Evolutionary conservation across 1,139 yeast genomes (phyloP).

Genomic region (Petasospora fabianii): DNA sequence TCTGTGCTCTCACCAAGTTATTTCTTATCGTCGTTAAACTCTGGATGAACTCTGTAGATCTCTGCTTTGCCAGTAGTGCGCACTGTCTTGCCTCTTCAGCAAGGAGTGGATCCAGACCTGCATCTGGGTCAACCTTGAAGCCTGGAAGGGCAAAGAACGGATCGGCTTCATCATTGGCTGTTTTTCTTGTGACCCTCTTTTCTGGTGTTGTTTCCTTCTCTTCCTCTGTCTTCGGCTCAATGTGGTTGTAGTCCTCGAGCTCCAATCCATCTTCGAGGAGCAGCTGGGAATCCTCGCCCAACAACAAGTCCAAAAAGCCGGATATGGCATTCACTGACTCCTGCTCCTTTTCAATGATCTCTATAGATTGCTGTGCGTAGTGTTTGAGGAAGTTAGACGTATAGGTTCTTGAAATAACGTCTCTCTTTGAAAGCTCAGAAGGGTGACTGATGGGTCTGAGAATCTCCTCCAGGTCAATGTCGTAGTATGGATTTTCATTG

Average conservation of each 20-base stretch:
- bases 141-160: slow-evolving; percentile 66
- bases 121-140: slow-evolving; percentile 40
- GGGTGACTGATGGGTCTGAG: slow-evolving; percentile 80
- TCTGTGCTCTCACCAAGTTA: slow-evolving; percentile 74
- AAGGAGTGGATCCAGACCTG: slow-evolving; percentile 42
- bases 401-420: slow-evolving; percentile 66
- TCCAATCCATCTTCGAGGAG: slow-evolving; percentile 61
- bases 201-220: slow-evolving; percentile 24
- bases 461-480: slow-evolving; percentile 48
- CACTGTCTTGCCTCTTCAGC: slow-evolving; percentile 65
- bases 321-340: slow-evolving; percentile 66
- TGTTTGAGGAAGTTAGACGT: slow-evolving; percentile 45
- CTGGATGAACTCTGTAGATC: slow-evolving; percentile 86
- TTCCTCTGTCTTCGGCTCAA: slow-evolving; percentile 10
- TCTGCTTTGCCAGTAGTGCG: slow-evolving; percentile 70
- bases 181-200: slow-evolving; percentile 35
- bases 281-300: slow-evolving; percentile 82
- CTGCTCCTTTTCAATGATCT: slow-evolving; percentile 77
- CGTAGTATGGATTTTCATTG: slow-evolving; percentile 33
- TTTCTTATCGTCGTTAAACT: slow-evolving; percentile 67
- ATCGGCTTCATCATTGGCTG: slow-evolving; percentile 39
- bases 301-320: slow-evolving; percentile 67
- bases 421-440: slow-evolving; percentile 70
- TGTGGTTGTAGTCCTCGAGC: slow-evolving; percentile 39
- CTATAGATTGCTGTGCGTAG: slow-evolving; percentile 69